phyloP scores from a whole-genome alignment of 441 rosid genomes.

The Theobroma grandiflorum region DNA sequence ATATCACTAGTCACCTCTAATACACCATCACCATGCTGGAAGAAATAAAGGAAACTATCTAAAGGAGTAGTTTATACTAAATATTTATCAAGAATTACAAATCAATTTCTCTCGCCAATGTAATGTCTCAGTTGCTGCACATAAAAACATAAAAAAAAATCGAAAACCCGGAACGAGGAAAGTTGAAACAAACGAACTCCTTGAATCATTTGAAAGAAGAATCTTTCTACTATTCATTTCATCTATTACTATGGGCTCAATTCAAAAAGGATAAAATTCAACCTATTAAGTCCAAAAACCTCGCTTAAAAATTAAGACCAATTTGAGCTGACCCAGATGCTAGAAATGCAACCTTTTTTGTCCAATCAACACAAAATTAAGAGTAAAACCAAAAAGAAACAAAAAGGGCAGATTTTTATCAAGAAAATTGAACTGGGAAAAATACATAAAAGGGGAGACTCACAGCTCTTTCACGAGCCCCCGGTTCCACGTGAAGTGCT shows the following conservation, averaged over 20 bases:
- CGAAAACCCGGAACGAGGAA: background rate
- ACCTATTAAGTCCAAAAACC: background rate
- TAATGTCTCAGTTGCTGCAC: background rate
- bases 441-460: slow-evolving; percentile 35
- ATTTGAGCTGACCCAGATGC: slow-evolving; percentile 4
- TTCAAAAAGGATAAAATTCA: background rate
- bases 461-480: slow-evolving; percentile 93
- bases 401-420: background rate
- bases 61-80: background rate
- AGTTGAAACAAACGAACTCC: background rate
- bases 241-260: background rate
- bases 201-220: background rate
- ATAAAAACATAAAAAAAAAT: background rate
- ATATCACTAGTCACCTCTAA: background rate
- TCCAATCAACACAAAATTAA: slow-evolving; percentile 4
- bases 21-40: background rate
- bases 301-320: background rate
- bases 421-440: background rate
- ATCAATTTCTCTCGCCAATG: background rate
- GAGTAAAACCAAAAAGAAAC: background rate
- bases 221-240: slow-evolving; percentile 10
- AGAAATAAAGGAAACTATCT: background rate
- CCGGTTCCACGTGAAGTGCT: slow-evolving; percentile 72
- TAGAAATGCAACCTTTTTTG: background rate
- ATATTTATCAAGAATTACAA: background rate